These are phyloP conservation scores for Penicillium subrubescens DNA, from an alignment of 495 filamentous ascomycete genomes.

Conservation along the genomic window DNA sequence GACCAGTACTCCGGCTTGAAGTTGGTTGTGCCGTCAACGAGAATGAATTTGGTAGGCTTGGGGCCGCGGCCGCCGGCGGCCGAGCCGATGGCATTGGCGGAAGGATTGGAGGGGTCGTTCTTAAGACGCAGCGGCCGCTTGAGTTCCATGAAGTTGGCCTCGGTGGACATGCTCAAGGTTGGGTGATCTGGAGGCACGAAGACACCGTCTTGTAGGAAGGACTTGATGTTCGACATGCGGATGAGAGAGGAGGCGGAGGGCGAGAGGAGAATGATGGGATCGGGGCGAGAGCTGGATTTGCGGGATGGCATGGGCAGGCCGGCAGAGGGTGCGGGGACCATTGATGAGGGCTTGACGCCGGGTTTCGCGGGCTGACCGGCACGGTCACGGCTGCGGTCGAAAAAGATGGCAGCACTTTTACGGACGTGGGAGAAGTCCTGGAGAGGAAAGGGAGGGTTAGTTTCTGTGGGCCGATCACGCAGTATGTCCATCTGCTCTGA, in stretches of 20 bases:
- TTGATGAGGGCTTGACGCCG: constrained; percentile 39
- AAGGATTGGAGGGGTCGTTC: constrained; percentile 34
- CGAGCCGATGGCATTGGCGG: constrained; percentile 26
- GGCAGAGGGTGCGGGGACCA: constrained; percentile 44
- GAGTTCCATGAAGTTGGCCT: constrained; percentile 79
- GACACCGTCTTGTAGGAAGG: constrained; percentile 84
- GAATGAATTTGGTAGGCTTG: constrained; percentile 82
- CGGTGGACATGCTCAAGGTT: constrained; percentile 55
- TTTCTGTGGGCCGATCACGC: background rate
- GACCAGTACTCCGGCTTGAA: constrained; percentile 99
- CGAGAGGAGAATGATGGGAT: constrained; percentile 97
- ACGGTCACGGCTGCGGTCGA: constrained; percentile 59
- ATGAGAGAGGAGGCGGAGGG: constrained; percentile 97
- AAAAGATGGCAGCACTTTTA: constrained; percentile 80
- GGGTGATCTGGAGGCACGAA: constrained; percentile 78
- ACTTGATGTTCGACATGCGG: constrained; percentile 95
- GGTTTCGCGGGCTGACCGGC: constrained; percentile 46
- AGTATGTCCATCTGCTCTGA: background rate
- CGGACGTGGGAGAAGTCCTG: constrained; percentile 96
- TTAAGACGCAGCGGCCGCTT: constrained; percentile 76
- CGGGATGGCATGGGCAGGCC: constrained; percentile 46
- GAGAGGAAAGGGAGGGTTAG: background rate
- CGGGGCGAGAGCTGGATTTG: constrained; percentile 63
- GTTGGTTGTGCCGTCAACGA: constrained; percentile 87
- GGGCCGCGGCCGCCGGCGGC: constrained; percentile 45